phyloP scores from a whole-genome alignment of 768 basidiomycete species.

The Mycena rosella region DNA sequence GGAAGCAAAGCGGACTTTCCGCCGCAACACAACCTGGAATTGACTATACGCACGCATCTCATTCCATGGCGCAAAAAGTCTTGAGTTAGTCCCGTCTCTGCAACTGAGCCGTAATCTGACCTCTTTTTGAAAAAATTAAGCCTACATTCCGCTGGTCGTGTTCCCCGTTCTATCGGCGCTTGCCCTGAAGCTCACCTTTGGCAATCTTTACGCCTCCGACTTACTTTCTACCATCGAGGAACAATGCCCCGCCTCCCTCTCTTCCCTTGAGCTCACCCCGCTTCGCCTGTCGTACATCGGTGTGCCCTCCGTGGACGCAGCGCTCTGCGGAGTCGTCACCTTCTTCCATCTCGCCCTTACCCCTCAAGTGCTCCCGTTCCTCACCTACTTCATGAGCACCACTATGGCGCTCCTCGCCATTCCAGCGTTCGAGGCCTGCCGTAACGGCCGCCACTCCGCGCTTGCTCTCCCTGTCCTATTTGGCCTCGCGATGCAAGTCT shows the following conservation, averaged over 20 bases:
- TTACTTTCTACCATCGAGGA: conserved; percentile 40
- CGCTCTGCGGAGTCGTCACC: conserved; percentile 58
- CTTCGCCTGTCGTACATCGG: conserved; percentile 58
- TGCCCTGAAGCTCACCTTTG: conserved; percentile 51
- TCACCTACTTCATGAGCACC: conserved; percentile 54
- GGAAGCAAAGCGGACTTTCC: no score
- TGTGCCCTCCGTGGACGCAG: conserved; percentile 48
- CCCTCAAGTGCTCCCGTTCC: conserved; percentile 43
- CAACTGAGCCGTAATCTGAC: background rate
- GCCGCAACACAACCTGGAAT: no score
- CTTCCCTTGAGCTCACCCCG: conserved; percentile 36
- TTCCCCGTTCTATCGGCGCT: conserved; percentile 55
- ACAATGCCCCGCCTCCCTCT: conserved; percentile 47
- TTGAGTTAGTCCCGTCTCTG: conserved; percentile 1
- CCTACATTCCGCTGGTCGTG: conserved; percentile 45
- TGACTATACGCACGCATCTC: background rate
- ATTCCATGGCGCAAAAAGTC: background rate
- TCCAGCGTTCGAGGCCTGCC: conserved; percentile 59
- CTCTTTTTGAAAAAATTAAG: background rate
- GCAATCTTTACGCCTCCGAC: conserved; percentile 48
- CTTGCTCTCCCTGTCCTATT: conserved; percentile 58
- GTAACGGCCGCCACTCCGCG: conserved; percentile 48
- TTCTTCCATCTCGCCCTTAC: conserved; percentile 62
- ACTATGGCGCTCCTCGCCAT: conserved; percentile 54
- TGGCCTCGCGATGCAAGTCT: conserved; percentile 54